phyloP scores from a whole-genome alignment of 2,329 filamentous ascomycete genomes.

The Raffaelea ambrosiae region DNA sequence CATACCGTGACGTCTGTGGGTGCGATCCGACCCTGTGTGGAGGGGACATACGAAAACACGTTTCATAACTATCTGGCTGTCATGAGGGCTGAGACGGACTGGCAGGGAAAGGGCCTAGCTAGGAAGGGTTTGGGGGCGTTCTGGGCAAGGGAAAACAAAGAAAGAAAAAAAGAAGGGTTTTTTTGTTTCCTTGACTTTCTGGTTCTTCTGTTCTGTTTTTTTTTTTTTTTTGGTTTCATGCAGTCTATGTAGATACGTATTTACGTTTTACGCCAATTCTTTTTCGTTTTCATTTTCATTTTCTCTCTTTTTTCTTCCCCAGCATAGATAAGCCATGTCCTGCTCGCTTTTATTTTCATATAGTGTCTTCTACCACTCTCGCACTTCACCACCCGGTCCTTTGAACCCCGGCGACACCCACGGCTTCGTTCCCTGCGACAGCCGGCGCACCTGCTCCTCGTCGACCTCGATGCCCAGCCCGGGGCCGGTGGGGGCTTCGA shows the following conservation, averaged over 20 bases:
- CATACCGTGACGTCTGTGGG: too few species aligned
- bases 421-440: conserved; percentile 38
- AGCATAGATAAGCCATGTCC: background rate
- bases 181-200: too few species aligned
- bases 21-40: too few species aligned
- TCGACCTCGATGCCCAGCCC: conserved; percentile 57
- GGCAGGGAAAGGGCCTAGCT: too few species aligned
- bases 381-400: conserved; percentile 47
- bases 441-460: conserved; percentile 50
- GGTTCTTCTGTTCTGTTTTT: background rate
- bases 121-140: too few species aligned
- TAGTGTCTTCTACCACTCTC: conserved; percentile 44
- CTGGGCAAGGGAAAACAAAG: too few species aligned
- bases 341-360: background rate
- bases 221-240: background rate
- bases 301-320: conserved; percentile 13
- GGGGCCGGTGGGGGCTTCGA: background rate
- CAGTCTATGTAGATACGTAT: background rate
- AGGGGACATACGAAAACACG: too few species aligned
- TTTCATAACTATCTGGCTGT: too few species aligned
- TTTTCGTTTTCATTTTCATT: background rate
- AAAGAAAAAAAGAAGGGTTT: too few species aligned
- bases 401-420: conserved; percentile 50
- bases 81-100: too few species aligned
- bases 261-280: background rate